Percentiles rank a stretch among this genome's conserved stretches.
Evolutionary conservation across 768 basidiomycete genomes (phyloP).

Genomic region (Hericium coralloides): DNA sequence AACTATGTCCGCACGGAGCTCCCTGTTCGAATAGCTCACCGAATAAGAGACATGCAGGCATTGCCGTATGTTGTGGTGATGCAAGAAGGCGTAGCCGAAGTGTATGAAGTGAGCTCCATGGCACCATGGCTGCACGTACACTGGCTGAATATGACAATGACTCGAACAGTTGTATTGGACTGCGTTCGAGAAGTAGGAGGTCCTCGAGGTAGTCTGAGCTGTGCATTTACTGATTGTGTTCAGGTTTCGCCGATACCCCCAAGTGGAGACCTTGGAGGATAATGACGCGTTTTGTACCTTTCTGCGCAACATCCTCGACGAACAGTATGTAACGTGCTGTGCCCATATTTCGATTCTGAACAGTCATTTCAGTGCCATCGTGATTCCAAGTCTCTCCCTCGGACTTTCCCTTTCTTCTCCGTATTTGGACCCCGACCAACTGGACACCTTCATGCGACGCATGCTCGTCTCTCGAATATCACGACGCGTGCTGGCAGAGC

Average conservation of each 20-base stretch:
- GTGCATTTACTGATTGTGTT: conserved; percentile 3
- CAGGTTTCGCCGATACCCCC: conserved; percentile 52
- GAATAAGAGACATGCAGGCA: conserved; percentile 77
- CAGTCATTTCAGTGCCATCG: conserved; percentile 42
- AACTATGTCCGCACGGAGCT: conserved; percentile 88
- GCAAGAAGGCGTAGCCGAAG: conserved; percentile 72
- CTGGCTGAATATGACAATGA: neutral
- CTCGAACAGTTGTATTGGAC: conserved; percentile 69
- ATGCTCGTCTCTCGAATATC: conserved; percentile 91
- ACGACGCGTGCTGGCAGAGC: conserved; percentile 80
- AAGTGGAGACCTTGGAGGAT: conserved; percentile 60
- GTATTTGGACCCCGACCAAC: conserved; percentile 63
- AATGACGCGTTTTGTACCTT: conserved; percentile 77
- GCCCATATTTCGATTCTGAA: neutral
- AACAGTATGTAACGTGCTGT: conserved; percentile 55
- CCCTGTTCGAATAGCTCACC: conserved; percentile 81
- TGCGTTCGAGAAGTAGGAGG: conserved; percentile 69
- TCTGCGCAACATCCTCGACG: conserved; percentile 49
- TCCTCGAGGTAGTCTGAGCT: neutral
- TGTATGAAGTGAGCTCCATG: conserved; percentile 60
- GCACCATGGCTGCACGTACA: neutral
- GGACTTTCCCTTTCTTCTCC: conserved; percentile 82
- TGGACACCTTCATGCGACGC: conserved; percentile 83
- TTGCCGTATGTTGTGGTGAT: conserved; percentile 84
- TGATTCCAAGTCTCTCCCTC: conserved; percentile 75